Evolutionary conservation across 2,329 filamentous ascomycete genomes (phyloP).

Genomic region (Lecanicillium sp.): DNA sequence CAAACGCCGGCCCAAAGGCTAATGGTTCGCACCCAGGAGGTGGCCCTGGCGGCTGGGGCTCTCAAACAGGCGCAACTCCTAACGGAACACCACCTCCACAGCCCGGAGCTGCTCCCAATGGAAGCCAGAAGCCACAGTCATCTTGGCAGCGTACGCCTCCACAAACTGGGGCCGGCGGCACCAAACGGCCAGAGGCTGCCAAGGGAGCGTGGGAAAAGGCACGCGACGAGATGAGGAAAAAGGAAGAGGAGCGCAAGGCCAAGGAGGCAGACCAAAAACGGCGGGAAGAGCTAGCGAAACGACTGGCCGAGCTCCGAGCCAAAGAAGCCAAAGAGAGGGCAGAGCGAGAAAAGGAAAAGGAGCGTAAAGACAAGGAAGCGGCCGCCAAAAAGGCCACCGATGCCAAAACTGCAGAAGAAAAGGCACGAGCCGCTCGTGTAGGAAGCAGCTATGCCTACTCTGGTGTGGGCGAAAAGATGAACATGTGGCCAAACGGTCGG

Average conservation of each 20-base stretch:
- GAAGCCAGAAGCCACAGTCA: constrained; percentile 5
- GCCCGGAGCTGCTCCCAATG: constrained; percentile 22
- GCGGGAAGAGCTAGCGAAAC: constrained; percentile 46
- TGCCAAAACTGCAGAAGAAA: constrained; percentile 16
- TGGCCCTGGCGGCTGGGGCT: not conserved
- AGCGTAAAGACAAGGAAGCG: constrained; percentile 29
- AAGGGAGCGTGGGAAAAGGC: constrained; percentile 60
- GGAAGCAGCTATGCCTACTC: constrained; percentile 54
- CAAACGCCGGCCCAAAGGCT: constrained; percentile 24
- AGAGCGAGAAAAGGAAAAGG: constrained; percentile 33
- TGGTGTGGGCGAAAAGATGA: constrained; percentile 60
- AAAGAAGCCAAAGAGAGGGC: constrained; percentile 43
- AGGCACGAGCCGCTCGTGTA: constrained; percentile 29
- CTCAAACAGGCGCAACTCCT: constrained; percentile 3
- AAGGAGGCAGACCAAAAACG: constrained; percentile 54
- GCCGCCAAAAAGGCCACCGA: constrained; percentile 25
- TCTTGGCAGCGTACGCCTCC: constrained; percentile 9
- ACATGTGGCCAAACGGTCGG: constrained; percentile 60
- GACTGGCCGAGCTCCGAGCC: constrained; percentile 47
- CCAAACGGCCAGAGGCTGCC: constrained; percentile 15
- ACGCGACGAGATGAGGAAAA: constrained; percentile 55
- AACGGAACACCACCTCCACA: constrained; percentile 22
- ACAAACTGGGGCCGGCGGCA: constrained; percentile 8
- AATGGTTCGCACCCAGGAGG: constrained; percentile 6
- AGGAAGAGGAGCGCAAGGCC: constrained; percentile 55